Evolutionary conservation across 2,329 filamentous ascomycete genomes (phyloP), one percentile per base, ranked within the genome.

Genomic region (Fusarium agapanthi): DNA sequence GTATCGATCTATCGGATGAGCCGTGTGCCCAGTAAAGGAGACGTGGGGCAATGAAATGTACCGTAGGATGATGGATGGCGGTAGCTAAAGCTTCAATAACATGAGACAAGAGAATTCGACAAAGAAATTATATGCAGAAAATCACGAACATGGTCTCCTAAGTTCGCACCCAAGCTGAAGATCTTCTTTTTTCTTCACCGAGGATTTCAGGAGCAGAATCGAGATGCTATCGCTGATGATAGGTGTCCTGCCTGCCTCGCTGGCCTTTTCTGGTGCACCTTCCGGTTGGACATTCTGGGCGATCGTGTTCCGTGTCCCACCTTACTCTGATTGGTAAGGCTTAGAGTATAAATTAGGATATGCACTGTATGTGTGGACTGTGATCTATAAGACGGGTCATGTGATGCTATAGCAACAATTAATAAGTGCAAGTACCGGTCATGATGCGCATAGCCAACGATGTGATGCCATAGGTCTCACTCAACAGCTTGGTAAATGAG

Each of bases 181-280:
- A 65, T 57, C 22, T 35, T 57, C 43, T 54, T 62, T n/a, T 26
- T 32, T 50, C 47, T 57, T 69, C 65, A 63, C 68, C 41, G 60
- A 55, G 50, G 57, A 65, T 56, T 62, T 57, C 53, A 50, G 44
- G 67, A 67, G 72, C 61, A 57, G 65, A 64, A 74, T 57, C 47
- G 62, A 74, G 55, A 51, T 73, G 50, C 61, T 65, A 53, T 72
- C 58, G 57, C 47, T 55, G 58, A 63, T 58, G 69, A 74, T 71
- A 69, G 63, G 72, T 72, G 61, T 76, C 61, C 63, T 78, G 76
- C 76, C 69, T 78, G 76, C 76, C 69, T 78, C 75, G 76, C 76
- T 78, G 76, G 76, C 76, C 76, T 78, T 78, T 78, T 78, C 76
- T 69, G 60, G 56, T 70, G 68, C 73, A 66, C 62, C 61, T 71